A percentile compares a stretch with the other conserved stretches of the same genome.
These are phyloP conservation scores for Mucor indicus DNA, from an alignment of 371 early-diverging fungal genomes.

Conservation along the genomic window DNA sequence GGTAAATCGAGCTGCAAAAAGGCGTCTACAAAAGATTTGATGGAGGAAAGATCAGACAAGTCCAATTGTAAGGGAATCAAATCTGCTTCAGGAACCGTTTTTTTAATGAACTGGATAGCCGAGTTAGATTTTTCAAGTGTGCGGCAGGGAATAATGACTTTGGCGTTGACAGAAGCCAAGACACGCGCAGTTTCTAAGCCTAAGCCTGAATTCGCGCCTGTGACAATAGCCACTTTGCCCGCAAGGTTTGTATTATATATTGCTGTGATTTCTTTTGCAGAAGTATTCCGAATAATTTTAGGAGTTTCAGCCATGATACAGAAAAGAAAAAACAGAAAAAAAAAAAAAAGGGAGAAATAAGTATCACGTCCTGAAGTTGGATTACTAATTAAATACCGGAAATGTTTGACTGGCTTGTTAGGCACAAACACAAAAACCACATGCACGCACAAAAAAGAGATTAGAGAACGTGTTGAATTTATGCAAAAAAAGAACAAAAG, in stretches of 20 bases:
- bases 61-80: constrained; percentile 54
- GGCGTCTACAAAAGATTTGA: constrained; percentile 41
- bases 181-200: constrained; percentile 4
- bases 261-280: neutral
- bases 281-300: neutral
- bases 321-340: too few relatives aligned
- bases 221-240: constrained; percentile 65
- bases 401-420: too few relatives aligned
- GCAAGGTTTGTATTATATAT: constrained; percentile 36
- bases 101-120: constrained; percentile 42
- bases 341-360: too few relatives aligned
- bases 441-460: too few relatives aligned
- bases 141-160: constrained; percentile 51
- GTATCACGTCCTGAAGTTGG: too few relatives aligned
- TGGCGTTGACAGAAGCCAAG: constrained; percentile 1
- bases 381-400: too few relatives aligned
- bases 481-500: too few relatives aligned
- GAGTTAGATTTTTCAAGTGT: constrained; percentile 27
- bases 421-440: too few relatives aligned
- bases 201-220: constrained; percentile 64
- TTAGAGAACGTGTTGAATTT: too few relatives aligned
- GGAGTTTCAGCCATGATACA: too few relatives aligned
- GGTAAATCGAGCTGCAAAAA: constrained; percentile 50
- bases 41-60: constrained; percentile 48
- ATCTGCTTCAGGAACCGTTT: constrained; percentile 34